Percentiles rank a stretch among this genome's conserved stretches.
Conservation (phyloP, 31 red algal species). For the Asparagopsis taxiformis region DNA sequence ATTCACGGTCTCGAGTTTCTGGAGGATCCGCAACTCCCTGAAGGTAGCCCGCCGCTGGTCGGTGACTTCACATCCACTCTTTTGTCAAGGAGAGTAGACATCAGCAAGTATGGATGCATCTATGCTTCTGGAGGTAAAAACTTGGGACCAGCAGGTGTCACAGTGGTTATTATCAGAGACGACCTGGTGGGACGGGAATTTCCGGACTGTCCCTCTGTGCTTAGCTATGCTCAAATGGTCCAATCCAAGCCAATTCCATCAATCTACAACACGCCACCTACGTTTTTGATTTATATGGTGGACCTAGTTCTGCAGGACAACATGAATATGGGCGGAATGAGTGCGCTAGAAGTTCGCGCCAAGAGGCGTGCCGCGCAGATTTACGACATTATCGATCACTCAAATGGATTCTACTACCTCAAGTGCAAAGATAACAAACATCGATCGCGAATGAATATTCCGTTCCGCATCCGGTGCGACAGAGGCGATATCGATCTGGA, state of each 20-base stretch:
- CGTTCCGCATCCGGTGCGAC: constrained; percentile 41
- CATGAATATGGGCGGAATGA: constrained; percentile 32
- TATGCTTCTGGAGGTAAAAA: constrained; percentile 62
- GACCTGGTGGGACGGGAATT: constrained; percentile 32
- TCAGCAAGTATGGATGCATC: constrained; percentile 57
- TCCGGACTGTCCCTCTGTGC: constrained; percentile 43
- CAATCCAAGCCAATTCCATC: constrained; percentile 43
- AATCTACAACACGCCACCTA: constrained; percentile 64
- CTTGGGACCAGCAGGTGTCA: constrained; percentile 59
- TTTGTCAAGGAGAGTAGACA: constrained; percentile 33
- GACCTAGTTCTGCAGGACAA: constrained; percentile 51
- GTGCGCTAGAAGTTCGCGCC: constrained; percentile 19
- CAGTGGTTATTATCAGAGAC: constrained; percentile 29
- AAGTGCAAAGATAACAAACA: constrained; percentile 22
- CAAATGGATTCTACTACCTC: constrained; percentile 32
- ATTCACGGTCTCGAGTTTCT: constrained; percentile 58
- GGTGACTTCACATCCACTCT: constrained; percentile 62
- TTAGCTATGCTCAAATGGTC: constrained; percentile 31
- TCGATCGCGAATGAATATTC: constrained; percentile 62
- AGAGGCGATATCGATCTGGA: constrained; percentile 28
- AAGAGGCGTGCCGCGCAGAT: constrained; percentile 18
- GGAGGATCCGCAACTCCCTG: constrained; percentile 39
- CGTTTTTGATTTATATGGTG: constrained; percentile 55
- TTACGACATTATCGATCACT: constrained; percentile 36
- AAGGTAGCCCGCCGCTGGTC: constrained; percentile 32